phyloP scores from a whole-genome alignment of 2,329 filamentous ascomycete species.

The Penicillium expansum region DNA sequence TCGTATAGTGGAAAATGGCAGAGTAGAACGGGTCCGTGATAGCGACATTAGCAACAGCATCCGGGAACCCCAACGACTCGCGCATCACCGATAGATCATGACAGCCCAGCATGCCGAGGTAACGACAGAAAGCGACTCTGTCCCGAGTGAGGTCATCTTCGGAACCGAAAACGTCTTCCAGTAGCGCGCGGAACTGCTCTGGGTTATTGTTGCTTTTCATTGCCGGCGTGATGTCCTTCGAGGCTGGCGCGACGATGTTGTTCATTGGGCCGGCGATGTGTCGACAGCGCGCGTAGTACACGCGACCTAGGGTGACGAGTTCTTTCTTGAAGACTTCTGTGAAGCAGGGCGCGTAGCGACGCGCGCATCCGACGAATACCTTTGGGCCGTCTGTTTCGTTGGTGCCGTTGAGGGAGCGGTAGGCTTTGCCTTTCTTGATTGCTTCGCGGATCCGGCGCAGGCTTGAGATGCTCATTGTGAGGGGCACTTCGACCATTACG shows the following conservation, averaged over 20 bases:
- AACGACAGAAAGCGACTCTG: conserved; percentile 38
- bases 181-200: conserved; percentile 15
- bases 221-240: not conserved
- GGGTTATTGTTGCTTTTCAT: not conserved
- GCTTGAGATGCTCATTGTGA: conserved; percentile 51
- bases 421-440: conserved; percentile 9
- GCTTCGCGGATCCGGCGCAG: conserved; percentile 51
- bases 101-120: conserved; percentile 51
- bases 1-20: conserved; percentile 35
- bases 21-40: conserved; percentile 45
- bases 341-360: conserved; percentile 59
- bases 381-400: conserved; percentile 38
- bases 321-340: conserved; percentile 53
- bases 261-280: conserved; percentile 55
- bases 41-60: conserved; percentile 46
- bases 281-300: conserved; percentile 54
- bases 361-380: conserved; percentile 61
- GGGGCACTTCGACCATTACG: conserved; percentile 60
- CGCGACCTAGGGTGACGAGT: conserved; percentile 50
- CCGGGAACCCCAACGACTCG: conserved; percentile 52
- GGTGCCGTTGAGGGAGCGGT: conserved; percentile 32
- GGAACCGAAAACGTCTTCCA: conserved; percentile 28
- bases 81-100: conserved; percentile 57
- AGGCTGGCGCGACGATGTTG: not conserved
- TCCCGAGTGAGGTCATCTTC: conserved; percentile 29